These are phyloP conservation scores for Saccharomyces paradoxus DNA, from an alignment of 805 yeast genomes.

Conservation along the genomic window DNA sequence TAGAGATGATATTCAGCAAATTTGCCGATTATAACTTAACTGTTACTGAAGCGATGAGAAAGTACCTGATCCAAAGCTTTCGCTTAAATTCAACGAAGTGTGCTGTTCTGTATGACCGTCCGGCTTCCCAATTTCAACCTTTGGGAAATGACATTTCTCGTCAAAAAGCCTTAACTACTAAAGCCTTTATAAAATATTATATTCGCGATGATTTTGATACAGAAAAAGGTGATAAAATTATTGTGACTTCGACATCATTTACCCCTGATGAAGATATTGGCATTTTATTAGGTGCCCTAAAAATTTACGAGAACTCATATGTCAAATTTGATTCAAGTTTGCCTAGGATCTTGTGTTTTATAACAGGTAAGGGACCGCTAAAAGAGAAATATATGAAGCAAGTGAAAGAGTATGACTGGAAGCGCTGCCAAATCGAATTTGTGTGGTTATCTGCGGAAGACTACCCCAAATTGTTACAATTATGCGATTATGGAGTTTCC, in stretches of 20 bases:
- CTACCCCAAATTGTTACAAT: conserved; percentile 65
- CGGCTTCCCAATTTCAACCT: conserved; percentile 62
- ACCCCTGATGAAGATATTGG: conserved; percentile 91
- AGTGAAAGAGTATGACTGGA: conserved; percentile 39
- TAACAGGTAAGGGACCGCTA: conserved; percentile 96
- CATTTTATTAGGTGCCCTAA: conserved; percentile 60
- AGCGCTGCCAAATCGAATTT: conserved; percentile 47
- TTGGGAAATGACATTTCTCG: conserved; percentile 23
- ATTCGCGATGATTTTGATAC: conserved; percentile 29
- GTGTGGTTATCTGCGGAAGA: conserved; percentile 75
- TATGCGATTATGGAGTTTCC: conserved; percentile 84
- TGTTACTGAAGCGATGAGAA: conserved; percentile 69
- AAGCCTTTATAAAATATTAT: conserved; percentile 31
- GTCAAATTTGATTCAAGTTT: conserved; percentile 20
- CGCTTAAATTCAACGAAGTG: conserved; percentile 42
- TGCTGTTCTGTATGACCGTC: conserved; percentile 75
- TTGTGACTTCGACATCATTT: conserved; percentile 85
- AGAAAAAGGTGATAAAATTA: conserved; percentile 43
- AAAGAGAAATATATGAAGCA: conserved; percentile 42
- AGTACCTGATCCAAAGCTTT: conserved; percentile 49
- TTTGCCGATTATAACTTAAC: conserved; percentile 68
- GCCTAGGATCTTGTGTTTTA: conserved; percentile 55
- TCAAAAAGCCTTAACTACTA: conserved; percentile 9
- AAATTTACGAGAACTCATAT: conserved; percentile 41
- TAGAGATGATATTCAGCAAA: conserved; percentile 57